These are phyloP conservation scores for Sinapis alba DNA, from an alignment of 441 rosid species.

Conservation along the genomic window DNA sequence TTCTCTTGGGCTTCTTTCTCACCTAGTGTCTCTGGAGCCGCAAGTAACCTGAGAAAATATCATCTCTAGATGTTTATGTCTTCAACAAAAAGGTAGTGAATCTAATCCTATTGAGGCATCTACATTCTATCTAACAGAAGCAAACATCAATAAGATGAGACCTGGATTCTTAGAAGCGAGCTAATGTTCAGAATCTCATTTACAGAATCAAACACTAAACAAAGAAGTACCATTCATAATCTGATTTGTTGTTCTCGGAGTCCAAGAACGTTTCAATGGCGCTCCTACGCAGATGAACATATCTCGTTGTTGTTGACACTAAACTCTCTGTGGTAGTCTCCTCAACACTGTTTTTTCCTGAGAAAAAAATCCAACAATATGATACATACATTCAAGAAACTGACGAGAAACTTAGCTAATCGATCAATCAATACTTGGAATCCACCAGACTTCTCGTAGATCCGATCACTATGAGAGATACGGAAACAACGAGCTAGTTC, in stretches of 20 bases:
- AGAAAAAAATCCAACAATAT: neutral
- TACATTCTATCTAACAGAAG: conserved; percentile 23
- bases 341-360: conserved; percentile 41
- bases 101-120: conserved; percentile 4
- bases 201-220: neutral
- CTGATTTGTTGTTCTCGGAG: conserved; percentile 74
- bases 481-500: no score
- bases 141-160: conserved; percentile 3
- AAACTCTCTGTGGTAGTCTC: conserved; percentile 23
- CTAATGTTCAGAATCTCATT: neutral
- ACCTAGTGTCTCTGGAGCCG: conserved; percentile 78
- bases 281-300: conserved; percentile 49
- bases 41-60: conserved; percentile 65
- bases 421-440: neutral
- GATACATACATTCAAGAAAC: neutral
- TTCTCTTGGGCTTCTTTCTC: conserved; percentile 52
- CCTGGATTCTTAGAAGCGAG: neutral
- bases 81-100: neutral
- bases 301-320: conserved; percentile 38
- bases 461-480: no score
- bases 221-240: conserved; percentile 74
- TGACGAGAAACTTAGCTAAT: neutral
- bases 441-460: no score
- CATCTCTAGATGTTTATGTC: neutral
- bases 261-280: conserved; percentile 76